phyloP scores from a whole-genome alignment of 176 grass and related monocot genomes.

The Oryza australiensis region DNA sequence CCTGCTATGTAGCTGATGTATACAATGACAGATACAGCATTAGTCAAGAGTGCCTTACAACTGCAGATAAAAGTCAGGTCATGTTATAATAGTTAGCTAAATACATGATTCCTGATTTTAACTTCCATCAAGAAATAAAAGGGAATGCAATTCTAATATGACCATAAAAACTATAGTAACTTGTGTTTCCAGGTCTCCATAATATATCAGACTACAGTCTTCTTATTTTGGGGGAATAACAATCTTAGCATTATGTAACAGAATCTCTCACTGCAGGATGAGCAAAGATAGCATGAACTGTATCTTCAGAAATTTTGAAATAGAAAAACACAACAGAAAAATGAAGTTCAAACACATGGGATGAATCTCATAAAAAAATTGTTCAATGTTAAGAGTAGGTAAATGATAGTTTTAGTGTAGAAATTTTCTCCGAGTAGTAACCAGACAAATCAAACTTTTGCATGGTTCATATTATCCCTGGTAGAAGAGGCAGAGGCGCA shows the following conservation, averaged over 20 bases:
- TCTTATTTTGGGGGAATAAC: background rate
- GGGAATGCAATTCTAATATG: background rate
- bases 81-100: background rate
- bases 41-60: conserved; percentile 7
- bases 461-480: background rate
- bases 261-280: background rate
- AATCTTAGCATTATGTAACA: background rate
- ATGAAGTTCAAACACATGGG: background rate
- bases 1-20: background rate
- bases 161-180: background rate
- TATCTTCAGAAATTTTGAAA: background rate
- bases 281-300: background rate
- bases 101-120: conserved; percentile 4
- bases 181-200: background rate
- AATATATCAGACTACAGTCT: too few species aligned
- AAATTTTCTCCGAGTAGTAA: background rate
- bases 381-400: background rate
- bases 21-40: background rate
- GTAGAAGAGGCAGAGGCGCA: background rate
- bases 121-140: background rate
- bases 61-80: background rate
- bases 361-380: background rate
- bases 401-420: conserved; percentile 5
- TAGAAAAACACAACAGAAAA: background rate
- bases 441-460: background rate